Evolutionary conservation across 1,139 yeast species (phyloP), one percentile per base, ranked within the genome.

Genomic region (Hanseniaspora uvarum): DNA sequence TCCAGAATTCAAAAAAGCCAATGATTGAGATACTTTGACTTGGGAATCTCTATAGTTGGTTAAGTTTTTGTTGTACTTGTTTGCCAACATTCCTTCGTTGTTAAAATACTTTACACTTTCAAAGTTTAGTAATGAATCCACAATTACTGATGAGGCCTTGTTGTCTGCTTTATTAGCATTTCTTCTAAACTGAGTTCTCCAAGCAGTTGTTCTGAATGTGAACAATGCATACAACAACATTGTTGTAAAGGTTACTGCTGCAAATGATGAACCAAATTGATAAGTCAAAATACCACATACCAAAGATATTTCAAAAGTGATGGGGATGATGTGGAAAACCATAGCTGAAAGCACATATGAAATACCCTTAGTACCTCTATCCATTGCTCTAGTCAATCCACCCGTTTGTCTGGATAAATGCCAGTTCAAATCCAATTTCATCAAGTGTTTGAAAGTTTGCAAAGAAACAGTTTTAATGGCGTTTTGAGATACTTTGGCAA

Each of bases 291-390:
- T 86, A 56, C 97, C 96, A 67, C 96, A 86, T 7, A 92, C 99
- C 57, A 92, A 81, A 4, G 86, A 76, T 53, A 92, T 92, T 68
- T 92, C 99, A 66, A 92, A 84, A 1, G 94, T 76, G 38, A 92
- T 84, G 6, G 99, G 99, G 45, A 92, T 74, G 31, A 92, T 89
- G 66, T 94, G 98, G 71, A 92, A 92, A 14, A 94, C 96, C 95
- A 92, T 86, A 3, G 98, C 96, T 40, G 86, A 81, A 53, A 92
- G 72, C 5, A 92, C 96, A 63, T 85, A 89, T 24, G 95, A 83
- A 53, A 92, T 92, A 69, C 99, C 98, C 62, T 92, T 92, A 1
- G 97, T 92, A 66, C 99, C 99, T 61, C 98, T 75, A 64, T 92
- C 99, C 62, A 92, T 92, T 1, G 98, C 97, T 58, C 98, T 74